Evolutionary conservation across 2,329 filamentous ascomycete genomes (phyloP).

Genomic region (Nothophoma quercina): DNA sequence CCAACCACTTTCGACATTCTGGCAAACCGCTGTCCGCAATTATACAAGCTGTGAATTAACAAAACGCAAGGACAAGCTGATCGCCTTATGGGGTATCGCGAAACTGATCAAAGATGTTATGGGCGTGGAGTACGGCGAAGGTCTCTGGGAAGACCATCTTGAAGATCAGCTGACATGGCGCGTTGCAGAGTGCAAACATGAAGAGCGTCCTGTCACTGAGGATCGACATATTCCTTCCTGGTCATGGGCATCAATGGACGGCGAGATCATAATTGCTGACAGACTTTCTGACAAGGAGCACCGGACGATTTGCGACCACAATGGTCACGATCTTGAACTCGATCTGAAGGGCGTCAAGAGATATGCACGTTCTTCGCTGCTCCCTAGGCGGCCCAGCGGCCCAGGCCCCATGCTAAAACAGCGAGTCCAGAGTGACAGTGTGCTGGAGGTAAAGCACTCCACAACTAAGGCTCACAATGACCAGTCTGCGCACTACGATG

Average conservation of each 20-base stretch:
- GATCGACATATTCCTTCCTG: slow-evolving; percentile 28
- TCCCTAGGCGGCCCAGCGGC: neutral
- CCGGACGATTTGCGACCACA: slow-evolving; percentile 25
- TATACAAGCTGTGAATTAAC: slow-evolving; percentile 36
- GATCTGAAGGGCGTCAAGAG: slow-evolving; percentile 21
- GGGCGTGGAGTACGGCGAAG: slow-evolving; percentile 27
- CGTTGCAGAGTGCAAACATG: slow-evolving; percentile 21
- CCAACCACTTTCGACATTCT: slow-evolving; percentile 29
- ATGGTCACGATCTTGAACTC: slow-evolving; percentile 15
- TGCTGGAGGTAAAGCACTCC: slow-evolving; percentile 11
- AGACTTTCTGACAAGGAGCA: slow-evolving; percentile 20
- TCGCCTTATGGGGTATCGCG: slow-evolving; percentile 41
- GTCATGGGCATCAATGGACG: slow-evolving; percentile 36
- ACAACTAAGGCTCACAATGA: slow-evolving; percentile 3
- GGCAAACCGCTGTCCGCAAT: slow-evolving; percentile 31
- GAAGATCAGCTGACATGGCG: slow-evolving; percentile 39
- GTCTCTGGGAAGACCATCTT: slow-evolving; percentile 33
- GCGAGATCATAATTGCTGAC: slow-evolving; percentile 23
- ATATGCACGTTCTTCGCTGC: neutral
- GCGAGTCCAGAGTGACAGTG: slow-evolving; percentile 22
- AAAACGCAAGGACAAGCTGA: slow-evolving; percentile 27
- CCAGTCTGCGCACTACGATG: too few species aligned
- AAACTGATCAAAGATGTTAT: slow-evolving; percentile 35
- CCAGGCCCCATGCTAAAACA: slow-evolving; percentile 4
- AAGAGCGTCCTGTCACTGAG: slow-evolving; percentile 16